phyloP scores from a whole-genome alignment of 305 asterid genomes.

The Andrographis paniculata region DNA sequence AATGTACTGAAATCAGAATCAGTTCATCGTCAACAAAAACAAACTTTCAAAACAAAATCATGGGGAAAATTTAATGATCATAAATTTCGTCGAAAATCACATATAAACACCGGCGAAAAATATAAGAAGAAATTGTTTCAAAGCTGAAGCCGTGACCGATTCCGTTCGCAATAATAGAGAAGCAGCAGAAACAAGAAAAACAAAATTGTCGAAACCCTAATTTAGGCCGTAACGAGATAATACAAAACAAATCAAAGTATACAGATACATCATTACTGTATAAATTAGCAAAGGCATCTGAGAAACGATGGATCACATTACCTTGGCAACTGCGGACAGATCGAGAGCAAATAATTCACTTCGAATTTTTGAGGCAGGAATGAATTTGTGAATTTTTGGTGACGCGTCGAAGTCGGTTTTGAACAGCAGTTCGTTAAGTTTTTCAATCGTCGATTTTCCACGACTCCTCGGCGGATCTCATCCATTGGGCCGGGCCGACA shows the following conservation, averaged over 20 bases:
- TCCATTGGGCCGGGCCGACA: background rate
- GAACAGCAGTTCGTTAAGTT: background rate
- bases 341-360: background rate
- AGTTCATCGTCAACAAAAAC: background rate
- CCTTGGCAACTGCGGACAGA: background rate
- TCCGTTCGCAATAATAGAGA: background rate
- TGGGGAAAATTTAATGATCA: background rate
- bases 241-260: too few species aligned
- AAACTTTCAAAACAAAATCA: background rate
- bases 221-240: background rate
- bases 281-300: background rate
- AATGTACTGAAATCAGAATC: too few species aligned
- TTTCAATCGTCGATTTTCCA: conserved; percentile 9
- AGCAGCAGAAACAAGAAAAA: background rate
- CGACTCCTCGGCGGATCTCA: background rate
- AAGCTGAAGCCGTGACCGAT: background rate
- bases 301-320: too few species aligned
- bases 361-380: too few species aligned
- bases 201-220: background rate
- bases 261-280: background rate
- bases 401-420: conserved; percentile 2
- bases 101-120: background rate
- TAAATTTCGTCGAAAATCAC: background rate
- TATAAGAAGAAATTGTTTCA: too few species aligned
- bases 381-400: too few species aligned